Percentiles rank a stretch among this genome's conserved stretches.
Conservation (phyloP, 805 yeast genomes). For the Saccharomycopsis guyanensis region DNA sequence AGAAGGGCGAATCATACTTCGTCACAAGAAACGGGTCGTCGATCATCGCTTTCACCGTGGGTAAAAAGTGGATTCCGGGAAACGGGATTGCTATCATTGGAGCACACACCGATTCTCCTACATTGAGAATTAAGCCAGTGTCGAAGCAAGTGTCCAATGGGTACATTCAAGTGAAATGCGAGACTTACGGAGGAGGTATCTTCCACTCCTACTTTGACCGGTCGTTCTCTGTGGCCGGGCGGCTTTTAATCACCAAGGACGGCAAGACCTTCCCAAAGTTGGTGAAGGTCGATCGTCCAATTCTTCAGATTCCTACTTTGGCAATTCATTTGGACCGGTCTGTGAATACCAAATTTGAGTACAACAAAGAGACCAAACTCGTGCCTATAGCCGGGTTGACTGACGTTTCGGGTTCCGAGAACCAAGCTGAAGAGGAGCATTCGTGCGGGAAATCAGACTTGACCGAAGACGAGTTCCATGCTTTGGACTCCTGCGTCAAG, state of each 20-base stretch:
- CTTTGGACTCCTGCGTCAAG: constrained; percentile 53
- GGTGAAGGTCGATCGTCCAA: constrained; percentile 74
- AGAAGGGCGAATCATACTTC: constrained; percentile 59
- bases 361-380: constrained; percentile 81
- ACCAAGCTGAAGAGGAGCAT: constrained; percentile 16
- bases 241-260: constrained; percentile 56
- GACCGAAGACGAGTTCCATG: constrained; percentile 49
- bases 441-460: constrained; percentile 36
- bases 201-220: constrained; percentile 98
- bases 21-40: constrained; percentile 90
- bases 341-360: constrained; percentile 71
- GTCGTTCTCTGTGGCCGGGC: constrained; percentile 84
- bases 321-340: constrained; percentile 87
- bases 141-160: constrained; percentile 67
- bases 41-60: constrained; percentile 79
- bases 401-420: constrained; percentile 26
- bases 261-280: constrained; percentile 56
- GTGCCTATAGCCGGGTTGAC: constrained; percentile 75
- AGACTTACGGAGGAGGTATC: constrained; percentile 90
- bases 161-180: constrained; percentile 85
- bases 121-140: constrained; percentile 80
- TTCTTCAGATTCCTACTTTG: constrained; percentile 85
- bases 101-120: constrained; percentile 94
- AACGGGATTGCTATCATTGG: constrained; percentile 85
- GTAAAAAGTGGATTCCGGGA: constrained; percentile 63